Evolutionary conservation across 805 yeast species (phyloP), one percentile per base, ranked within the genome.

Genomic region (Ogataea thermomethanolica): DNA sequence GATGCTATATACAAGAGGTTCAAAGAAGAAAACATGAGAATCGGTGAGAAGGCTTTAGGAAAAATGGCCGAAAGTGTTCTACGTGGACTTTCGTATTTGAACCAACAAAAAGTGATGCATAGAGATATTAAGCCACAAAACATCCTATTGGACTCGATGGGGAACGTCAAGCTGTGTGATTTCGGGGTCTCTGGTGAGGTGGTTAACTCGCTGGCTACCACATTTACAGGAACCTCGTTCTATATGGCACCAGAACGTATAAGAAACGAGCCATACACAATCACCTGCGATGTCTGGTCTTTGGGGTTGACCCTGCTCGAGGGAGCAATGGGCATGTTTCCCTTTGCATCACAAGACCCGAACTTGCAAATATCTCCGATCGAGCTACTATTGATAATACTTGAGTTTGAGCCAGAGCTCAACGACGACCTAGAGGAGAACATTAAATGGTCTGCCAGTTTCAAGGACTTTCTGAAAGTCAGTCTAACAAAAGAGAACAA

Each of bases 191-290:
- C 95, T 57, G 99, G 99, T 8, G 96, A 88, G 56, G 96, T 93
- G 13, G 96, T 91, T 24, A 84, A 93, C 61, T 88, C 96, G 0
- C 69, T 93, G 33, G 98, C 98, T 1, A 87, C 96, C 1, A 93
- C 99, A 0, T 93, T 90, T 58, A 93, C 96, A 0, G 99, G 99
- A 2, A 93, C 99, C 0, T 90, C 95, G 8, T 91, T 87, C 59
- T 93, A 93, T 62, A 93, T 93, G 99, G 98, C 99, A 0, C 99
- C 99, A 0, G 99, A 93, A 62, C 74, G 99, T 53, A 91, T 93
- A 37, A 86, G 86, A 67, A 97, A 96, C 22, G 91, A 88, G 56
- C 93, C 96, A 1, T 93, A 93, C 58, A 84, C 95, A 8, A 96
- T 91, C 3, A 86, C 95, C 4, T 82, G 95, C 54, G 99, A 93